Base-by-base conservation (phyloP, 2,329 filamentous ascomycete species). In the Colletotrichum neosansevieriae region DNA sequence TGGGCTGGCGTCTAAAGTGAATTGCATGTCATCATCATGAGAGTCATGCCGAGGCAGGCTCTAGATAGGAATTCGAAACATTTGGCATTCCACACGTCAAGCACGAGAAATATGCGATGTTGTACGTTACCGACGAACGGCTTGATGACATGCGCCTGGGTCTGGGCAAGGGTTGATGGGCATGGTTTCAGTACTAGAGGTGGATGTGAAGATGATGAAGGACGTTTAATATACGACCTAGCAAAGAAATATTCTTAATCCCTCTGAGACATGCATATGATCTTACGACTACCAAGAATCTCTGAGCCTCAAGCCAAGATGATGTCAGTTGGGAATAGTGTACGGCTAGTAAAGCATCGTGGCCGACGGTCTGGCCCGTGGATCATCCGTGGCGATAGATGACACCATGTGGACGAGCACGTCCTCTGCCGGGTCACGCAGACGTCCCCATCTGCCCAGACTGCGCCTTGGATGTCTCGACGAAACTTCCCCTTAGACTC, bases 1-100 rank as follows among this genome's bases (percentile, higher is more conserved):
- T 51, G 76, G 78, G 76, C 76, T 80, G 81, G 81, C 81, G 81
- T 83, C 80, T 80, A 78, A 67, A 73, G 73, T 72, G 70, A 77
- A 76, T 79, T 78, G 79, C 77, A 80, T 81, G 77, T 82, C 79
- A 79, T 75, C 68, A 67, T 70, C 65, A 69, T 61, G 58, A 59
- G 70, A 60, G 68, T 59, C 70, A 70, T 68, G 68, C 64, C 47
- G 58, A 62, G 68, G 68, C 65, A 69, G 64, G 69, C 63, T 70
- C 64, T 67, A 71, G 59, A 71, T 71, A 70, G 68, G 70, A 71
- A 71, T 71, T 71, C 69, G 63, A 71, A 57, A 58, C 13, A 15
- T 66, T 67, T 69, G 70, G 64, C 58, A 70, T 74, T 72, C 54
- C 60, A 71, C 69, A 70, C 61, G 32, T 64, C 57, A 67, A 49